Percentiles rank a stretch among this genome's conserved stretches.
Conservation (phyloP, 2,329 filamentous ascomycete species). For the Penicillium sp. region DNA sequence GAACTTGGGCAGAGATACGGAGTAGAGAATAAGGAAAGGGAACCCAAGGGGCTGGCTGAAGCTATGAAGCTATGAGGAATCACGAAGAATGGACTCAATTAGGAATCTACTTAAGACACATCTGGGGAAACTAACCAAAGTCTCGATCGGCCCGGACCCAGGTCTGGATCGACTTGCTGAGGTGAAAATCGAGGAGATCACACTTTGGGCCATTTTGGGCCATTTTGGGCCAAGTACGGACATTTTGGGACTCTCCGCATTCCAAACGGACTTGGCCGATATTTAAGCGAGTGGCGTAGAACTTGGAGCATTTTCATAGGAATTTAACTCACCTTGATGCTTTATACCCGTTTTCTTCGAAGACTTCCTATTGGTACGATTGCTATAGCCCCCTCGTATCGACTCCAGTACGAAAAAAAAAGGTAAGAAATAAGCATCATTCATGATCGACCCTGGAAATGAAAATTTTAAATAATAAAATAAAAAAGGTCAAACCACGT, state of each 20-base stretch:
- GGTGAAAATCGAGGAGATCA: conserved; percentile 1
- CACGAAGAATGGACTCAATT: conserved; percentile 14
- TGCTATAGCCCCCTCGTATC: not conserved
- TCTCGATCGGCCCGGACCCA: conserved; percentile 14
- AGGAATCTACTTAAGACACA: not conserved
- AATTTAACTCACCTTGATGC: not conserved
- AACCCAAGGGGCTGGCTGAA: conserved; percentile 5
- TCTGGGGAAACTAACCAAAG: not conserved
- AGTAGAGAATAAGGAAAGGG: not conserved
- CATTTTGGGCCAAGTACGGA: not conserved
- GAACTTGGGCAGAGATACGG: not conserved
- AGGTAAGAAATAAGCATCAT: not conserved
- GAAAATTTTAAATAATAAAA: not conserved
- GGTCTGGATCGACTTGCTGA: conserved; percentile 6
- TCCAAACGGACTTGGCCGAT: conserved; percentile 26
- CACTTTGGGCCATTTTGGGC: not conserved
- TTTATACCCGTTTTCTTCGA: too few species aligned
- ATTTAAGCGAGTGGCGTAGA: conserved; percentile 29
- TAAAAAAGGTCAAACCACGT: conserved; percentile 4
- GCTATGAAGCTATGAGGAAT: not conserved
- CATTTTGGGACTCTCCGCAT: conserved; percentile 7
- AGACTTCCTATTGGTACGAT: not conserved
- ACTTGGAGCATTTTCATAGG: conserved; percentile 5
- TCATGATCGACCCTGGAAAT: not conserved
- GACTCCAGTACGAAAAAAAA: not conserved